phyloP scores from a whole-genome alignment of 176 grass and related monocot species.

The Elymus sibiricus region DNA sequence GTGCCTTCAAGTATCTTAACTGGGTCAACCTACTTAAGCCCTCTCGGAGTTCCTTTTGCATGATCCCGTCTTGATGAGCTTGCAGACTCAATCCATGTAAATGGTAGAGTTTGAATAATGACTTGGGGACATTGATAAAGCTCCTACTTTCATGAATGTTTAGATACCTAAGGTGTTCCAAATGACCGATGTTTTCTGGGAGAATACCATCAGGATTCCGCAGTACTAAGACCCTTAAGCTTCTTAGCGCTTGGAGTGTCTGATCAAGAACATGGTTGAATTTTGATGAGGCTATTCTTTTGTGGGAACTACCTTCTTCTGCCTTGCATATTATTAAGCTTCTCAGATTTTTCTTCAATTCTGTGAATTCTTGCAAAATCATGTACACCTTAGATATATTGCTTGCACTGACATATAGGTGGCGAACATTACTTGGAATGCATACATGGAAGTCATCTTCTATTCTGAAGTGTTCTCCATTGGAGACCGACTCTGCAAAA shows the following conservation, averaged over 20 bases:
- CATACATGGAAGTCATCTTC: constrained; percentile 27
- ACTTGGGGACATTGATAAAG: constrained; percentile 5
- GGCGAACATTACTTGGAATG: constrained; percentile 34
- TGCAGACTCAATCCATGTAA: constrained; percentile 21
- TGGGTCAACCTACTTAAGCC: constrained; percentile 27
- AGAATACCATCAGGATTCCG: constrained; percentile 12
- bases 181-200: constrained; percentile 8
- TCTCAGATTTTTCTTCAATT: constrained; percentile 31
- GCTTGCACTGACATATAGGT: constrained; percentile 41
- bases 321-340: constrained; percentile 38
- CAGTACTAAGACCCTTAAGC: constrained; percentile 33
- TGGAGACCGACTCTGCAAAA: constrained; percentile 30
- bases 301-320: not conserved
- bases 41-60: not conserved
- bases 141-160: not conserved
- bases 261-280: constrained; percentile 20
- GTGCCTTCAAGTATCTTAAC: constrained; percentile 29
- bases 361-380: not conserved
- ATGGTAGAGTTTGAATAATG: constrained; percentile 42
- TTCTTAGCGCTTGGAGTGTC: not conserved
- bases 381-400: constrained; percentile 28
- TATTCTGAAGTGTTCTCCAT: constrained; percentile 40
- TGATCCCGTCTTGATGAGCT: not conserved
- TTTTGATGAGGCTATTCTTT: not conserved
- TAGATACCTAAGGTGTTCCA: constrained; percentile 45